phyloP scores from a whole-genome alignment of 2,329 filamentous ascomycete genomes.

The Claviceps humidiphila region DNA sequence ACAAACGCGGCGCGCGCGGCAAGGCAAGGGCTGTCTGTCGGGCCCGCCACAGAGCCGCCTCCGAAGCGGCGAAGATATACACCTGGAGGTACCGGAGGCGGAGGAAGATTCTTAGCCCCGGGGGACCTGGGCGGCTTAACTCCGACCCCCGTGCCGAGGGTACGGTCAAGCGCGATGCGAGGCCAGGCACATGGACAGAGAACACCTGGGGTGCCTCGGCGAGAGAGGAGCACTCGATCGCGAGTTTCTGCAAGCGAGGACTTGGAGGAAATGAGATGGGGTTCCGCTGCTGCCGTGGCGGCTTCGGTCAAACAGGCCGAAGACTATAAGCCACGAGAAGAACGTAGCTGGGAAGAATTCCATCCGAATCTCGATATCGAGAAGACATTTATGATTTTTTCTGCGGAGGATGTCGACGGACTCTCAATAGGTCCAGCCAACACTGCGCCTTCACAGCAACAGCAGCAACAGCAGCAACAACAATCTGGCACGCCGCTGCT shows the following conservation, averaged over 20 bases:
- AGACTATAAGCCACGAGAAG: constrained; percentile 93
- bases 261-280: constrained; percentile 56
- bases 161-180: constrained; percentile 28
- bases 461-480: constrained; percentile 19
- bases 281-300: constrained; percentile 77
- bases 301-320: constrained; percentile 82
- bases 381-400: constrained; percentile 61
- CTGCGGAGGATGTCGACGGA: constrained; percentile 75
- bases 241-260: constrained; percentile 38
- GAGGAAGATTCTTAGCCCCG: constrained; percentile 69
- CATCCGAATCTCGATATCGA: constrained; percentile 92
- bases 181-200: constrained; percentile 25
- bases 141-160: constrained; percentile 24
- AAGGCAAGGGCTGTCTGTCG: constrained; percentile 21
- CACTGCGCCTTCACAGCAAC: too few relatives aligned
- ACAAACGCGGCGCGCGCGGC: constrained; percentile 28
- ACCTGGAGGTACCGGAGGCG: constrained; percentile 74
- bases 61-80: constrained; percentile 66
- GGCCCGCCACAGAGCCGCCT: constrained; percentile 42
- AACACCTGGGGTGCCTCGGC: constrained; percentile 34
- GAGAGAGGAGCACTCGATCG: constrained; percentile 44
- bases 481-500: constrained; percentile 19
- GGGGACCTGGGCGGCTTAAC: constrained; percentile 49
- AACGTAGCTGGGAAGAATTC: constrained; percentile 95
- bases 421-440: constrained; percentile 25